Evolutionary conservation across 2,329 filamentous ascomycete species (phyloP).

Genomic region (Curvularia spicifera): DNA sequence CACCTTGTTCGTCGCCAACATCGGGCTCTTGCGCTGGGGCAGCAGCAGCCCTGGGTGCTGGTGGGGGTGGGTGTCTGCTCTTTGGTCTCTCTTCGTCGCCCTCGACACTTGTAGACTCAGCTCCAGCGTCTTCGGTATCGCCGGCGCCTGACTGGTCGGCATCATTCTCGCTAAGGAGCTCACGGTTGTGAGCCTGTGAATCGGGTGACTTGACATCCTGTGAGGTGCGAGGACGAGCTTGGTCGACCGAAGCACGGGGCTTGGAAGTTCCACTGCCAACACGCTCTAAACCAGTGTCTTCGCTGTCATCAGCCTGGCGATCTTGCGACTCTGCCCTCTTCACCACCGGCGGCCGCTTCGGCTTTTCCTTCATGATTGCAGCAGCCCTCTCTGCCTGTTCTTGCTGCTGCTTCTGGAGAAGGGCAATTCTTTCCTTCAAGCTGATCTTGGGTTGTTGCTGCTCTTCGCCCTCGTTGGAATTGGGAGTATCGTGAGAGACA

Average conservation of each 20-base stretch:
- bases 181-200: slow-evolving; percentile 53
- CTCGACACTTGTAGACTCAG: slow-evolving; percentile 72
- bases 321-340: slow-evolving; percentile 64
- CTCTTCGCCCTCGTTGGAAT: slow-evolving; percentile 60
- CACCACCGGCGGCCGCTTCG: slow-evolving; percentile 71
- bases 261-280: slow-evolving; percentile 44
- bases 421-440: slow-evolving; percentile 91
- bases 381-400: slow-evolving; percentile 86
- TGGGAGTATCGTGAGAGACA: slow-evolving; percentile 47
- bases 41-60: slow-evolving; percentile 42
- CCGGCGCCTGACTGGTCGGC: slow-evolving; percentile 69
- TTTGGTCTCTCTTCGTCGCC: slow-evolving; percentile 69
- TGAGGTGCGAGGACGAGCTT: slow-evolving; percentile 47
- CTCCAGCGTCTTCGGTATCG: slow-evolving; percentile 67
- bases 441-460: slow-evolving; percentile 91
- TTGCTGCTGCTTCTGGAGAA: slow-evolving; percentile 90
- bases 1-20: slow-evolving; percentile 59
- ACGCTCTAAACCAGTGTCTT: slow-evolving; percentile 48
- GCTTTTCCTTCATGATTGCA: slow-evolving; percentile 83
- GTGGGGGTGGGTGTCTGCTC: slow-evolving; percentile 25
- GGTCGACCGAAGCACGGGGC: slow-evolving; percentile 50
- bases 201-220: slow-evolving; percentile 52
- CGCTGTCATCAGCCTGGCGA: slow-evolving; percentile 38
- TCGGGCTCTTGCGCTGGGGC: slow-evolving; percentile 53
- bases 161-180: slow-evolving; percentile 68